phyloP scores from a whole-genome alignment of 805 yeast genomes.

The fission yeast (Schizosaccharomyces pombe) region DNA sequence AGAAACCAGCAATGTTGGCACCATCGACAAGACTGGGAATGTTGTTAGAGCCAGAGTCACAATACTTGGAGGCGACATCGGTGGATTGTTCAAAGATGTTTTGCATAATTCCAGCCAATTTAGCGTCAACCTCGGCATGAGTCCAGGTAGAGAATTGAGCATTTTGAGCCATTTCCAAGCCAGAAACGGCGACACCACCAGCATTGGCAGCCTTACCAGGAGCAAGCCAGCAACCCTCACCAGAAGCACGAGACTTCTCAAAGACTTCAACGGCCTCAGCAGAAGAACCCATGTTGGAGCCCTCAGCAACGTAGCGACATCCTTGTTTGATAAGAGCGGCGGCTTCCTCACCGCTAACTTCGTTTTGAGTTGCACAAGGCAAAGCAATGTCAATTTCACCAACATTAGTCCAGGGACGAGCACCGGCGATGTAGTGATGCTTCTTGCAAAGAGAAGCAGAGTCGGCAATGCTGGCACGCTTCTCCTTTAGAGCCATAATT shows the following conservation, averaged over 20 bases:
- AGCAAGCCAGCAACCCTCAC: slow-evolving; percentile 71
- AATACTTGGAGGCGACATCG: slow-evolving; percentile 61
- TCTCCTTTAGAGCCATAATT: slow-evolving; percentile 63
- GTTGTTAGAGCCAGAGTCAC: slow-evolving; percentile 33
- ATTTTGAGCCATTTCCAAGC: slow-evolving; percentile 98
- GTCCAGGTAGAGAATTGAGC: slow-evolving; percentile 85
- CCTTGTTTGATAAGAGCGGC: slow-evolving; percentile 82
- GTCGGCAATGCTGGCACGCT: slow-evolving; percentile 27
- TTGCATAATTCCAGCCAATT: slow-evolving; percentile 79
- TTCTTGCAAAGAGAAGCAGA: slow-evolving; percentile 22
- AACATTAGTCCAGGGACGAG: slow-evolving; percentile 86
- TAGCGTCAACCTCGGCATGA: slow-evolving; percentile 71
- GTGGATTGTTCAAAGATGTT: slow-evolving; percentile 83
- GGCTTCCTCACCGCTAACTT: slow-evolving; percentile 92
- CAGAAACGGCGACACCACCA: slow-evolving; percentile 98
- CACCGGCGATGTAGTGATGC: slow-evolving; percentile 52
- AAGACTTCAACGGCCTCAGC: slow-evolving; percentile 88
- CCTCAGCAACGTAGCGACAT: slow-evolving; percentile 85
- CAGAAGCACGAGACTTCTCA: slow-evolving; percentile 26
- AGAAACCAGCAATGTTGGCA: slow-evolving; percentile 97
- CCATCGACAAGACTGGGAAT: slow-evolving; percentile 93
- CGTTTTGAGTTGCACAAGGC: slow-evolving; percentile 97
- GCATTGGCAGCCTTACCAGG: slow-evolving; percentile 98
- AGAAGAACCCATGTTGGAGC: slow-evolving; percentile 98
- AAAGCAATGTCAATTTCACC: slow-evolving; percentile 86